Base-by-base conservation (phyloP, 768 basidiomycete species). In the Pluteus cervinus region DNA sequence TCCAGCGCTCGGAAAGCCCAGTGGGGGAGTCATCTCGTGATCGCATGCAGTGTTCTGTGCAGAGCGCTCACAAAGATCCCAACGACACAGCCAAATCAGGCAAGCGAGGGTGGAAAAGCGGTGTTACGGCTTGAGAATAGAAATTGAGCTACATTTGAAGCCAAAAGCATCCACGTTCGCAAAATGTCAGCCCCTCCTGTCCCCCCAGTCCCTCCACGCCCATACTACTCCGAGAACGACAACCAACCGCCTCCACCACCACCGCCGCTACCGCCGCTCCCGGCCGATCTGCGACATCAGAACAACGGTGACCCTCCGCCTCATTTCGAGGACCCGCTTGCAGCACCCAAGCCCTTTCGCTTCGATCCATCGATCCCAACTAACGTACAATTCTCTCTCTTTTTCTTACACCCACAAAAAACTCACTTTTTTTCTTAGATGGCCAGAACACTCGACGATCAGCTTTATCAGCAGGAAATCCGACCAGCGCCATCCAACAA, bases 301-400 rank as follows among this genome's bases (percentile, higher is more conserved):
- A 61, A 61, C 29, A 34, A 43, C 38, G 51, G 42, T 33, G 52
- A 46, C 14, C 69, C 73, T 3, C 60, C 56, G 1, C 76, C 69
- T 11, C 76, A 78, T 44, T 75, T 68, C 41, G 69, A 69, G 45
- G 50, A 75, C 42, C 67, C 81, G 3, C 57, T 85, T 14, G 70
- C 70, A 2, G 84, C 84, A 0, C 84, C 84, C 4, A 66, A 77
- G 8, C 81, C 84, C 0, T 76, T 81, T 47, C 70, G 75, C 25
- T 39, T 80, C 9, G 75, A 80, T 47, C 76, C 76, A 7, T 66
- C 64, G 43, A 53, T 84, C 1, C 77, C 81, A 14, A 68, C 71
- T 22, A 79, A 81, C 50, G 83, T 81, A 52, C 53, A 73, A 66
- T n/a, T 38, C 21, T n/a, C 20, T 24, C 7, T 39, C 28, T 35